phyloP scores from a whole-genome alignment of 2,329 filamentous ascomycete species.

The Lachnellula occidentalis region DNA sequence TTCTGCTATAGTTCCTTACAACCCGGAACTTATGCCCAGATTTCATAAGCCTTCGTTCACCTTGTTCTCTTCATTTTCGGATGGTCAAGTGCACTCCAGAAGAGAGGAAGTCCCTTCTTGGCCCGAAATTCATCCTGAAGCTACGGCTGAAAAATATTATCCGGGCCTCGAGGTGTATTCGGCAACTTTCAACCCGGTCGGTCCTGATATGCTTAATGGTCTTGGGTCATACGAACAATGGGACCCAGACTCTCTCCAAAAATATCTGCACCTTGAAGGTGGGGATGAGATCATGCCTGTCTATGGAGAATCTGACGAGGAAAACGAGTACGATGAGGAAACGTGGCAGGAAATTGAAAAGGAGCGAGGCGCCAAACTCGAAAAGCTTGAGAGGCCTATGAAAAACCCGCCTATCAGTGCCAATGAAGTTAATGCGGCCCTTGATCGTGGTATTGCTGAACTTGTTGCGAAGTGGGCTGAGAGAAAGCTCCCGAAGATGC shows the following conservation, averaged over 20 bases:
- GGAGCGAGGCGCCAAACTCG: slow-evolving; percentile 35
- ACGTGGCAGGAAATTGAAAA: slow-evolving; percentile 58
- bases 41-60: slow-evolving; percentile 31
- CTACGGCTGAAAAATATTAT: not conserved
- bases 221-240: slow-evolving; percentile 9
- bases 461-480: slow-evolving; percentile 52
- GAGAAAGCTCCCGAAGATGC: slow-evolving; percentile 50
- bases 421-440: slow-evolving; percentile 44
- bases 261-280: slow-evolving; percentile 36
- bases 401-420: slow-evolving; percentile 33
- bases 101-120: slow-evolving; percentile 26
- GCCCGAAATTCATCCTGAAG: slow-evolving; percentile 26
- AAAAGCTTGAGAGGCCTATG: slow-evolving; percentile 30
- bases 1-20: slow-evolving; percentile 27
- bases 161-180: not conserved
- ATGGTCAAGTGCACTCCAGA: slow-evolving; percentile 19
- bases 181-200: slow-evolving; percentile 13
- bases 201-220: slow-evolving; percentile 6
- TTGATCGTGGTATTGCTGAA: slow-evolving; percentile 49
- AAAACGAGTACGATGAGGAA: slow-evolving; percentile 51
- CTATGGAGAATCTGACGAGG: slow-evolving; percentile 50
- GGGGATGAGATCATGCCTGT: slow-evolving; percentile 42
- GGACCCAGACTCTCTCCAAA: slow-evolving; percentile 31
- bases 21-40: slow-evolving; percentile 17
- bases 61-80: slow-evolving; percentile 19